These are phyloP conservation scores for Diatrype stigma DNA, from an alignment of 2,329 filamentous ascomycete species.

Conservation along the genomic window DNA sequence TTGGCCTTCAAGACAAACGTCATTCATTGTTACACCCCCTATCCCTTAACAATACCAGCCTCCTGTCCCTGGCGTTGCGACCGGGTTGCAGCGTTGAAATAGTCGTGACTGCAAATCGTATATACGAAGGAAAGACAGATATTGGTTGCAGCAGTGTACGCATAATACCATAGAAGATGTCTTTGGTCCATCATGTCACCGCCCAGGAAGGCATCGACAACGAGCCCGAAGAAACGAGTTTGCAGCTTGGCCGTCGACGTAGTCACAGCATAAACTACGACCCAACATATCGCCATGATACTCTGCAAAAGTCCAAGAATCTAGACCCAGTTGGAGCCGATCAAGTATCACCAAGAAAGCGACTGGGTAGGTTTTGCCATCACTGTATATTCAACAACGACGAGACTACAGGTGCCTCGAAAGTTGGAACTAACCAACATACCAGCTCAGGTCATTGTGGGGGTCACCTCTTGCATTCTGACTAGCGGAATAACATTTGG, in stretches of 20 bases:
- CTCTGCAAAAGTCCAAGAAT: not conserved
- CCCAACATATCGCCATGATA: conserved; percentile 10
- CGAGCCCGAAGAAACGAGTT: conserved; percentile 18
- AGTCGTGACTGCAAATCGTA: too few relatives aligned
- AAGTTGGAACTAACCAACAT: not conserved
- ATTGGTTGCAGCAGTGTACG: too few relatives aligned
- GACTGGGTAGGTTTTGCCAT: conserved; percentile 1
- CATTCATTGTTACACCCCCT: too few relatives aligned
- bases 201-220: conserved; percentile 38
- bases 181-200: conserved; percentile 40
- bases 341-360: not conserved
- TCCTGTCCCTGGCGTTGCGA: too few relatives aligned
- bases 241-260: conserved; percentile 13
- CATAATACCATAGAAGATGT: conserved; percentile 29
- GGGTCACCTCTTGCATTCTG: conserved; percentile 63
- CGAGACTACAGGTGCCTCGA: too few relatives aligned
- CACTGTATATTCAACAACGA: too few relatives aligned
- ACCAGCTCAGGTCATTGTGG: conserved; percentile 56
- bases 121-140: too few relatives aligned
- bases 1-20: too few relatives aligned
- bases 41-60: too few relatives aligned
- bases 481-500: conserved; percentile 63
- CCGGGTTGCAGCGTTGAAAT: too few relatives aligned
- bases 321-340: not conserved
- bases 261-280: conserved; percentile 28